Evolutionary conservation across 139 green algal species (phyloP).

Genomic region (Closterium sp.): DNA sequence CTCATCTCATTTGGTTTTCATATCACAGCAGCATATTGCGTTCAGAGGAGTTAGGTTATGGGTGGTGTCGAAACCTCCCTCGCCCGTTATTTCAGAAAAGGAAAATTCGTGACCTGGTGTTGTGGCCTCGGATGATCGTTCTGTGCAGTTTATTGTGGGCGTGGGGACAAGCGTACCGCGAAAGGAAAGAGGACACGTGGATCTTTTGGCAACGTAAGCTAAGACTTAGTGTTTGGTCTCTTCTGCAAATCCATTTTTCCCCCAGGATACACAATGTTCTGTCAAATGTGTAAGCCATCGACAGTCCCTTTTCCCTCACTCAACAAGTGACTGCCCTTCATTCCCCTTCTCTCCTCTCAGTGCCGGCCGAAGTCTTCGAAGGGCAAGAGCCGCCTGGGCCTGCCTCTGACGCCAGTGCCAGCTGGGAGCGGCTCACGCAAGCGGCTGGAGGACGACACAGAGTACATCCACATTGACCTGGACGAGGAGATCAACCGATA

Average conservation of each 20-base stretch:
- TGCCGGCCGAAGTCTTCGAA: neutral
- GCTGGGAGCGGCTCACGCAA: neutral
- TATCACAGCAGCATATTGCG: neutral
- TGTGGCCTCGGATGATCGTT: neutral
- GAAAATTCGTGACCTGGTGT: neutral
- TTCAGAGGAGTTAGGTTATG: neutral
- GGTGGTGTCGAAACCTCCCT: neutral
- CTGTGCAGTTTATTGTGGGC: neutral
- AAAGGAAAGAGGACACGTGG: neutral
- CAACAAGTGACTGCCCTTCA: neutral
- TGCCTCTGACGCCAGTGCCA: neutral
- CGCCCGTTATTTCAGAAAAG: neutral
- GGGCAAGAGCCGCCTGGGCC: neutral
- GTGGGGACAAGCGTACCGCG: neutral
- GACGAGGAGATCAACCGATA: constrained; percentile 1
- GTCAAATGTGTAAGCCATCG: neutral
- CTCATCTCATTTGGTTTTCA: neutral
- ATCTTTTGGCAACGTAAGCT: neutral
- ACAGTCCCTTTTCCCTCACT: neutral
- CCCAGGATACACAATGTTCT: neutral
- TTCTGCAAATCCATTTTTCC: neutral
- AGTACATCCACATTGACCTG: constrained; percentile 15
- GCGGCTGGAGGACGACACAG: neutral
- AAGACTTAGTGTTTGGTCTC: neutral
- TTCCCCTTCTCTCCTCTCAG: neutral